Conservation (phyloP, 345 rosid species). For the Draba incana region DNA sequence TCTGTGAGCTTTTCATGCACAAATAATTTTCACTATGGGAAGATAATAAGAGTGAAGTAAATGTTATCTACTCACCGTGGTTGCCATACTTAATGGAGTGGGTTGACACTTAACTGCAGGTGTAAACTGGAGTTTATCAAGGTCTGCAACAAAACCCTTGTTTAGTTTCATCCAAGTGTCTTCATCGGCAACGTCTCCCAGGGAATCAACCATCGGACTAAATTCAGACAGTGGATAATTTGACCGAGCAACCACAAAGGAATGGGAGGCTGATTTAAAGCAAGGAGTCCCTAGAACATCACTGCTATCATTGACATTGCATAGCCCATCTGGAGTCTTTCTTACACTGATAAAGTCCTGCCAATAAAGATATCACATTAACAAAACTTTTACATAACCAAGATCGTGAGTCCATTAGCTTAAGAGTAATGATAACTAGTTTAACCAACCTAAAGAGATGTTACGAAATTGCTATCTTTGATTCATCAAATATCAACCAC, state of each 20-base stretch:
- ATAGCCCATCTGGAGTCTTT: slow-evolving; percentile 49
- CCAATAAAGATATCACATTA: slow-evolving; percentile 17
- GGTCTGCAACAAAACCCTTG: slow-evolving; percentile 81
- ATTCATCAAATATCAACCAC: not conserved
- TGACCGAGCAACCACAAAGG: slow-evolving; percentile 79
- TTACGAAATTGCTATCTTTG: not conserved
- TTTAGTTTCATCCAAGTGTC: slow-evolving; percentile 94
- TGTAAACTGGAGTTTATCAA: slow-evolving; percentile 75
- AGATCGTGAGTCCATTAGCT: slow-evolving; percentile 2
- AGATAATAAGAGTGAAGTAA: slow-evolving; percentile 22
- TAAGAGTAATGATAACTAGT: not conserved
- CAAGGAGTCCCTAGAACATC: slow-evolving; percentile 65
- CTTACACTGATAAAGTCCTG: slow-evolving; percentile 40
- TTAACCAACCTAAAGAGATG: slow-evolving; percentile 1
- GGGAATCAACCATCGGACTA: slow-evolving; percentile 82
- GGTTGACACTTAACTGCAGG: slow-evolving; percentile 74
- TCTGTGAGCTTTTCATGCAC: slow-evolving; percentile 9
- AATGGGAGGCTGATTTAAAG: slow-evolving; percentile 60
- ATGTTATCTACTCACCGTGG: slow-evolving; percentile 60
- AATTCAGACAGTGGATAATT: slow-evolving; percentile 64
- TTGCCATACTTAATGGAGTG: slow-evolving; percentile 50
- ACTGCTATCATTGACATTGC: slow-evolving; percentile 47
- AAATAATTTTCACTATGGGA: not conserved
- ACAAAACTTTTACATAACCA: slow-evolving; percentile 18
- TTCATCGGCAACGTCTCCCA: slow-evolving; percentile 86